phyloP scores from a whole-genome alignment of 257 asterid genomes.

The Salvia rosmarinus region DNA sequence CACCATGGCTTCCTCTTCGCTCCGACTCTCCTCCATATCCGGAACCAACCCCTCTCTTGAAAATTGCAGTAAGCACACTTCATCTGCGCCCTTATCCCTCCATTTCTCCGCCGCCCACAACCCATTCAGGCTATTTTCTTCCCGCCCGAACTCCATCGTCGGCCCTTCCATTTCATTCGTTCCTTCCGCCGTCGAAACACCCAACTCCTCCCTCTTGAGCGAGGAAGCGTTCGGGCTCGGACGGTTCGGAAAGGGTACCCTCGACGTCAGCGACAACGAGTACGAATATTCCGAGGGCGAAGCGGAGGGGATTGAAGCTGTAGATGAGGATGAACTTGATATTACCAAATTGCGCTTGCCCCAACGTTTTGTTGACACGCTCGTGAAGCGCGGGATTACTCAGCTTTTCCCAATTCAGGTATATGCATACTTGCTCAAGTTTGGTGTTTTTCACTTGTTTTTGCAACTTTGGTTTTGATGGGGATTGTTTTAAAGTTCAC shows the following conservation, averaged over 20 bases:
- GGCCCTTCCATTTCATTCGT: conserved; percentile 46
- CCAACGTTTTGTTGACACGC: conserved; percentile 68
- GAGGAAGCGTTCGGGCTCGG: conserved; percentile 85
- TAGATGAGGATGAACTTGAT: conserved; percentile 54
- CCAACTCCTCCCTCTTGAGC: conserved; percentile 77
- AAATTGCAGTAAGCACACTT: conserved; percentile 43
- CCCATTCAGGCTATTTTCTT: conserved; percentile 39
- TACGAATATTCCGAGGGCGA: conserved; percentile 48
- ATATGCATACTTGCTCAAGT: conserved; percentile 17
- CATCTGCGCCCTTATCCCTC: conserved; percentile 47
- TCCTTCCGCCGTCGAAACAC: conserved; percentile 67
- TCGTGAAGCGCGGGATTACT: conserved; percentile 77
- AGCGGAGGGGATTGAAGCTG: conserved; percentile 39
- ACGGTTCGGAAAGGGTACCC: conserved; percentile 53
- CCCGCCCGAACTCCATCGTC: conserved; percentile 46
- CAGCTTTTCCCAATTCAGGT: conserved; percentile 76
- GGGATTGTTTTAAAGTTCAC: not conserved
- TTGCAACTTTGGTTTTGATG: not conserved
- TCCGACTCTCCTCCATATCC: conserved; percentile 69
- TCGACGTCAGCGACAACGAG: conserved; percentile 48
- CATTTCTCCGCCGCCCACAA: conserved; percentile 52
- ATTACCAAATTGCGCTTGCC: conserved; percentile 75
- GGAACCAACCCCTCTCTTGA: conserved; percentile 56
- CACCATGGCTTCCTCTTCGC: conserved; percentile 61
- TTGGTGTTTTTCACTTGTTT: not conserved